Conservation (phyloP, 768 basidiomycete species). For the Lactarius psammicola region DNA sequence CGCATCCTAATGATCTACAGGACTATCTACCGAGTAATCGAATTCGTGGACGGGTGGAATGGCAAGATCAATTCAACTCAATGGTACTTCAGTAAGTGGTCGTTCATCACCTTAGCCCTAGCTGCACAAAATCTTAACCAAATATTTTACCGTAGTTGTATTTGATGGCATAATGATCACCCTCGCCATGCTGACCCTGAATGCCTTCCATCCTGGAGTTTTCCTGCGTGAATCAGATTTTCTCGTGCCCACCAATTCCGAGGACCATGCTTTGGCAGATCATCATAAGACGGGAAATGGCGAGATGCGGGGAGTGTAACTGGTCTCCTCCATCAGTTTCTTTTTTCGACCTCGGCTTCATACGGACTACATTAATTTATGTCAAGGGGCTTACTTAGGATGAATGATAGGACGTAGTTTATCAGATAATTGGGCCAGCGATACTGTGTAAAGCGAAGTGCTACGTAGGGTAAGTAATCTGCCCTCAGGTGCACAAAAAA, state of each 20-base stretch:
- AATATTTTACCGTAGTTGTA: conserved; percentile 5
- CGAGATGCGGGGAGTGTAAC: not conserved
- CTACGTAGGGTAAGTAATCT: no score
- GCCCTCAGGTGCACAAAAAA: no score
- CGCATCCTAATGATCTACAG: conserved; percentile 5
- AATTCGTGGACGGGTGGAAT: conserved; percentile 22
- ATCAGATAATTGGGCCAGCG: no score
- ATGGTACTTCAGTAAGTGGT: conserved; percentile 20
- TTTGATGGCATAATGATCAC: conserved; percentile 26
- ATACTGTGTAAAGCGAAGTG: no score
- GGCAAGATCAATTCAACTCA: conserved; percentile 22
- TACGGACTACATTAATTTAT: not conserved
- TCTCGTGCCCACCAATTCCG: not conserved
- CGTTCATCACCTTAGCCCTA: not conserved
- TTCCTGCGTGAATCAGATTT: not conserved
- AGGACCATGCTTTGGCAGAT: not conserved
- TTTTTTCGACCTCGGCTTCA: not conserved
- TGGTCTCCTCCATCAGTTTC: not conserved
- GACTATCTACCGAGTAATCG: conserved; percentile 21
- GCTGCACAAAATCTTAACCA: not conserved
- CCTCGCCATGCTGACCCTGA: conserved; percentile 22
- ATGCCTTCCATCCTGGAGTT: conserved; percentile 20
- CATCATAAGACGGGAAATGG: not conserved
- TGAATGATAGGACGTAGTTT: no score
- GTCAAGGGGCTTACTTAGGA: no score